Conservation (phyloP, 2,329 filamentous ascomycete genomes). For the Botrytis aclada region DNA sequence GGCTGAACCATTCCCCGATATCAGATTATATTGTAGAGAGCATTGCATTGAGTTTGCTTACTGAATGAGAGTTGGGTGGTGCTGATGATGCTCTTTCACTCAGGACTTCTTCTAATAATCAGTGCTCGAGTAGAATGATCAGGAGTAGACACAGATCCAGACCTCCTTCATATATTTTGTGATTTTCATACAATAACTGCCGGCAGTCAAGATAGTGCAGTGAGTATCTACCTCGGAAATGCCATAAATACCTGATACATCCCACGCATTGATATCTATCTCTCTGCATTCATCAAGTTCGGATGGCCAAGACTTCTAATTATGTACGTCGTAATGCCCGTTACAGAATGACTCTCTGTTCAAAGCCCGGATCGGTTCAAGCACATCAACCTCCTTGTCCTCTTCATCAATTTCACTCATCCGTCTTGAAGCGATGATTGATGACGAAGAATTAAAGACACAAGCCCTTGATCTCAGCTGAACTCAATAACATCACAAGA, state of each 20-base stretch:
- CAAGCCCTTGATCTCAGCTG: background rate
- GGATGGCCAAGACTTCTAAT: constrained; percentile 6
- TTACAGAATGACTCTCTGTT: background rate
- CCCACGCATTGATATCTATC: background rate
- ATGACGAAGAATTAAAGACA: background rate
- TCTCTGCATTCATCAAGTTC: background rate
- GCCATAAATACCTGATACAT: background rate
- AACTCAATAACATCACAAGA: background rate
- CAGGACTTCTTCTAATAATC: background rate
- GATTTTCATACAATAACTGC: background rate
- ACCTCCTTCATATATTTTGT: background rate
- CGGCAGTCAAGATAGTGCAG: background rate
- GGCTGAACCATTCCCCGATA: background rate
- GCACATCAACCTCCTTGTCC: background rate
- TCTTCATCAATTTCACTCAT: background rate
- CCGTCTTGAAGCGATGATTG: background rate
- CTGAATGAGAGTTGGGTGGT: background rate
- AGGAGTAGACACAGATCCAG: background rate
- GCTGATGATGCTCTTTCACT: background rate
- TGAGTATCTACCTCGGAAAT: background rate
- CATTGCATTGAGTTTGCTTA: background rate
- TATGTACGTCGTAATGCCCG: background rate
- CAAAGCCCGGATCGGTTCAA: background rate
- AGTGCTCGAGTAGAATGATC: background rate
- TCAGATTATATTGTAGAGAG: background rate